Evolutionary conservation across 805 yeast genomes (phyloP).

Genomic region (Metschnikowia bowlesiae): DNA sequence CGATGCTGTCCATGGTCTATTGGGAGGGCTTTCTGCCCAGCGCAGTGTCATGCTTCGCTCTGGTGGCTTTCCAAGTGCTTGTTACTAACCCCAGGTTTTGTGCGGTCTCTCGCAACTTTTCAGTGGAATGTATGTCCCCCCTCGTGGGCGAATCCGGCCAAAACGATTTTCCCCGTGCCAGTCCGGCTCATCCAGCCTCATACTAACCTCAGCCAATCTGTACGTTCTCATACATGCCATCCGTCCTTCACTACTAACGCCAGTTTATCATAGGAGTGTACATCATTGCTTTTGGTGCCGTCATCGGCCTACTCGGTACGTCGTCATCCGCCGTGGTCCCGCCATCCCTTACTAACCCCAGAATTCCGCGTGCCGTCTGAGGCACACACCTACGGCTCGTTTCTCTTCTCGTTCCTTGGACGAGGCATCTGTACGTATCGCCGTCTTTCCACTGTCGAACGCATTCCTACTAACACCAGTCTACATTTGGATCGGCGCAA

Average conservation of each 20-base stretch:
- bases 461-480: conserved; percentile 26
- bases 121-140: conserved; percentile 36
- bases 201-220: conserved; percentile 34
- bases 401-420: conserved; percentile 68
- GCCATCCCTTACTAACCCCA: conserved; percentile 16
- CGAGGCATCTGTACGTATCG: conserved; percentile 58
- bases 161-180: too few relatives aligned
- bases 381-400: conserved; percentile 62
- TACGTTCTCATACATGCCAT: conserved; percentile 17
- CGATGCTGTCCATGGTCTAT: too few relatives aligned
- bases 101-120: conserved; percentile 50
- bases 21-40: too few relatives aligned
- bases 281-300: conserved; percentile 50
- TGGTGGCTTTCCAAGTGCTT: too few relatives aligned
- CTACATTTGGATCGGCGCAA: conserved; percentile 35
- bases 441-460: neutral
- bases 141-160: neutral
- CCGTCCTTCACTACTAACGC: conserved; percentile 18
- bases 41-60: too few relatives aligned
- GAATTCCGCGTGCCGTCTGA: conserved; percentile 56
- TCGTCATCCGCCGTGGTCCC: conserved; percentile 4
- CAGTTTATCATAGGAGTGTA: conserved; percentile 57
- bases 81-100: conserved; percentile 30
- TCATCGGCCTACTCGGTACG: conserved; percentile 48
- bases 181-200: neutral